These are phyloP conservation scores for Heritiera fomes DNA, from an alignment of 345 rosid species.

Conservation along the genomic window DNA sequence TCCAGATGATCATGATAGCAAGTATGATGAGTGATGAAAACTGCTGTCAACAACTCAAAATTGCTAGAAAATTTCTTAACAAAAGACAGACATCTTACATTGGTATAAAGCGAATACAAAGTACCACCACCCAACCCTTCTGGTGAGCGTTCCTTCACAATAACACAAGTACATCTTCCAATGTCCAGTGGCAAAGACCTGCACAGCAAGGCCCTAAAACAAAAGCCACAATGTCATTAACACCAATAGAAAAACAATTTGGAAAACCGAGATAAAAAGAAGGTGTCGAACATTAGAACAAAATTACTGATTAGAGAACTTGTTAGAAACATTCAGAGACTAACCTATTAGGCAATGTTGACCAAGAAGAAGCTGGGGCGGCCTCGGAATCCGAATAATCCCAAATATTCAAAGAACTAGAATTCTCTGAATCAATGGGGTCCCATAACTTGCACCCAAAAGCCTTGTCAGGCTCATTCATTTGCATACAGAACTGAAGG, in stretches of 20 bases:
- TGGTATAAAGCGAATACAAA: conserved; percentile 75
- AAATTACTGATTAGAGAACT: background rate
- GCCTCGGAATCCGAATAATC: conserved; percentile 92
- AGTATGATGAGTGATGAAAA: background rate
- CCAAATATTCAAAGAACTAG: conserved; percentile 74
- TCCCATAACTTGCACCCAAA: conserved; percentile 61
- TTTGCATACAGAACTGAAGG: conserved; percentile 77
- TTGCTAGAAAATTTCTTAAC: background rate
- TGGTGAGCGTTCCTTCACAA: conserved; percentile 64
- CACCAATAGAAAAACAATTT: too few species aligned
- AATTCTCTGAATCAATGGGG: conserved; percentile 62
- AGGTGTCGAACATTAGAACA: background rate
- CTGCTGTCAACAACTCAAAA: background rate
- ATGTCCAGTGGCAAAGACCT: conserved; percentile 87
- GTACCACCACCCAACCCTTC: conserved; percentile 56
- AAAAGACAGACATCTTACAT: conserved; percentile 45
- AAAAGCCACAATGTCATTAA: background rate
- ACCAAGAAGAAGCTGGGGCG: conserved; percentile 97
- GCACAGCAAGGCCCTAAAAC: conserved; percentile 72
- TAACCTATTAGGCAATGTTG: conserved; percentile 82
- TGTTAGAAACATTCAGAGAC: background rate
- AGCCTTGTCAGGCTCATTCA: conserved; percentile 59
- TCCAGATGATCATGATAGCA: background rate
- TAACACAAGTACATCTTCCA: conserved; percentile 85
- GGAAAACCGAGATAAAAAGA: too few species aligned